Evolutionary conservation across 768 basidiomycete genomes (phyloP), one percentile per base, ranked within the genome.

Genomic region (Jaapia argillacea): DNA sequence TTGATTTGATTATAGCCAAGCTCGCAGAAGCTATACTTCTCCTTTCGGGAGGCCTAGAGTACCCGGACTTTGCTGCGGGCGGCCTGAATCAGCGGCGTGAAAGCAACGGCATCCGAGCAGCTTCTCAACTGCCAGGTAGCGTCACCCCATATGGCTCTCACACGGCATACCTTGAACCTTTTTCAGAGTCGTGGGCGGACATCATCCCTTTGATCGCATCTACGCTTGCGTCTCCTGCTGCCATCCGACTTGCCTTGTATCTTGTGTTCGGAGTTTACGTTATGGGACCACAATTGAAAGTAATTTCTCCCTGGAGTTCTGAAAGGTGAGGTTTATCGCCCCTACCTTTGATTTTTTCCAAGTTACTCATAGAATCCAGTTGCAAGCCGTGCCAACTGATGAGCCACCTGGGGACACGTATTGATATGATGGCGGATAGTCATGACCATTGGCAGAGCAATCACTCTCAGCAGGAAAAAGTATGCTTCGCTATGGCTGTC

Each of bases 101-200:
- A 31, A 67, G 75, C 14, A 72, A 78, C 45, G 61, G 58, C 43
- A 54, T 85, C 24, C 67, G 69, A 31, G 81, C 80, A 31, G 77
- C 80, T 4, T 61, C 71, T 20, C 83, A 86, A 49, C 61, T 88
- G n/a, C 85, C 85, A 46, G 70, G 84, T 79, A 58, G 47, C 52
- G 44, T 35, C 16, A 33, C 28, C 28, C 28, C 28, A 33, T 33
- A 33, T 33, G 16, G n/a, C n/a, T 16, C 16, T 33, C 28, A 33
- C 16, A 33, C 10, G 10, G 10, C 28, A 10, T 16, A 33, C 28
- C 28, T 16, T 10, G 10, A 33, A 33, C 16, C 31, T 24, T 2
- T 44, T 24, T 24, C 53, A 83, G 84, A 74, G 37, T 64, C 56
- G 5, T 87, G 76, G 80, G 45, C 59, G n/a, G 63, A 59, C 35